These are phyloP conservation scores for Salix viminalis DNA, from an alignment of 345 rosid genomes.

Conservation along the genomic window DNA sequence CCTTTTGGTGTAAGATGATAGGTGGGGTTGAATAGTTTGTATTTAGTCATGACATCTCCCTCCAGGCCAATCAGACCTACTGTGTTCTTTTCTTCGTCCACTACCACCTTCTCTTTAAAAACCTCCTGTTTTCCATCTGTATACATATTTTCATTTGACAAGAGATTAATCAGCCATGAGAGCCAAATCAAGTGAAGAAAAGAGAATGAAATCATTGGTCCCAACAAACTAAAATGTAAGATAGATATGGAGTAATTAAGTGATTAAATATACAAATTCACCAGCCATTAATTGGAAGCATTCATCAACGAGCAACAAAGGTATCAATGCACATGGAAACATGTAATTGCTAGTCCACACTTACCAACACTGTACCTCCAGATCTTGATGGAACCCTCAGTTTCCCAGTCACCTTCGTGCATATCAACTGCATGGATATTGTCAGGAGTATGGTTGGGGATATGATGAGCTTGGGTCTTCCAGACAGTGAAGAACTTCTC, in stretches of 20 bases:
- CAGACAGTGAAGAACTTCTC: neutral
- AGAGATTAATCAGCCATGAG: neutral
- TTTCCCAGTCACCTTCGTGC: slow-evolving; percentile 15
- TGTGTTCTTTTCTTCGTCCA: slow-evolving; percentile 14
- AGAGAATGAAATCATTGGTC: neutral
- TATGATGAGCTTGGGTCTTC: neutral
- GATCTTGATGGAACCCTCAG: slow-evolving; percentile 1
- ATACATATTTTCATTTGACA: neutral
- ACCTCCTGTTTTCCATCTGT: slow-evolving; percentile 22
- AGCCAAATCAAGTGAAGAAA: too few species aligned
- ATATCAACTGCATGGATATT: neutral
- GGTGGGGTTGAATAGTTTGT: slow-evolving; percentile 18
- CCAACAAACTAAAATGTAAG: too few species aligned
- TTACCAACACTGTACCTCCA: slow-evolving; percentile 24
- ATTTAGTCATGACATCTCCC: slow-evolving; percentile 24
- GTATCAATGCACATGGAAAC: too few species aligned
- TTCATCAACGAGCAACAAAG: too few species aligned
- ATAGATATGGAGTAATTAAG: too few species aligned
- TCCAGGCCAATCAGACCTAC: slow-evolving; percentile 20
- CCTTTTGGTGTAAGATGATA: slow-evolving; percentile 1
- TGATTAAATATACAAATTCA: too few species aligned
- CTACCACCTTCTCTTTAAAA: slow-evolving; percentile 22
- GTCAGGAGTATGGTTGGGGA: neutral
- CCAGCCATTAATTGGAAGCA: too few species aligned
- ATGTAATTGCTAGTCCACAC: too few species aligned